Evolutionary conservation across 1,284 basidiomycete species (phyloP), one percentile per base, ranked within the genome.

Genomic region (Moesziomyces globuligerus): DNA sequence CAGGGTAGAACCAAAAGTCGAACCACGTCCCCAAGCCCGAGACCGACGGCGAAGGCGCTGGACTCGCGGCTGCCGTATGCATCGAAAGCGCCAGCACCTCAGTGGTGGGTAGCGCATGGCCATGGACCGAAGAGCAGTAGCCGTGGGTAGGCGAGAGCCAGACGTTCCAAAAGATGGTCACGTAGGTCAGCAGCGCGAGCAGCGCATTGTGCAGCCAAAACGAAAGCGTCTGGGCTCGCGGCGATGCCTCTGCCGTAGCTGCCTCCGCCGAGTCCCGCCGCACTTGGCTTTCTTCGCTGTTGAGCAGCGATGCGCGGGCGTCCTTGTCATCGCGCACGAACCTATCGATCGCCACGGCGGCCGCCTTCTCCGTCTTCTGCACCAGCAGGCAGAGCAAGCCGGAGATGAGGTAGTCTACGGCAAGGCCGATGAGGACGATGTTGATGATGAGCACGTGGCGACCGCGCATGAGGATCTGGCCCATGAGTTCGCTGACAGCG

Each of bases 131-230:
- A 2, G 55, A 7, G 39, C 72, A 74, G 18, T 47, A 55, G 1
- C 74, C 67, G 24, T 51, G 48, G 20, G 50, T 43, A 7, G 65
- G 65, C 4, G 65, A 53, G 9, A 74, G 50, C 70, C 67, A 74
- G 26, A 76, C 48, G 49, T 71, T 76, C 58, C 61, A 62, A 28
- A 62, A 74, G 47, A 74, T 53, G 21, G 55, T 60, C 28, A 70
- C 26, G 36, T 53, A 58, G 34, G 64, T 59, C 13, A 74, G 48
- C 8, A 57, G 11, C 6, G 46, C 41, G 6, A 71, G 44, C 0
- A 70, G 10, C 18, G 51, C 4, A 41, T 71, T 67, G 53, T 71
- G 66, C 21, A 69, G 13, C 56, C 54, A 61, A 61, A 73, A 64
- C n/a, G 59, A 55, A 18, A 54, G 11, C 4, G 39, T 44, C 13